Base-by-base conservation (phyloP, 768 basidiomycete species). In the Pleurotus giganteus region DNA sequence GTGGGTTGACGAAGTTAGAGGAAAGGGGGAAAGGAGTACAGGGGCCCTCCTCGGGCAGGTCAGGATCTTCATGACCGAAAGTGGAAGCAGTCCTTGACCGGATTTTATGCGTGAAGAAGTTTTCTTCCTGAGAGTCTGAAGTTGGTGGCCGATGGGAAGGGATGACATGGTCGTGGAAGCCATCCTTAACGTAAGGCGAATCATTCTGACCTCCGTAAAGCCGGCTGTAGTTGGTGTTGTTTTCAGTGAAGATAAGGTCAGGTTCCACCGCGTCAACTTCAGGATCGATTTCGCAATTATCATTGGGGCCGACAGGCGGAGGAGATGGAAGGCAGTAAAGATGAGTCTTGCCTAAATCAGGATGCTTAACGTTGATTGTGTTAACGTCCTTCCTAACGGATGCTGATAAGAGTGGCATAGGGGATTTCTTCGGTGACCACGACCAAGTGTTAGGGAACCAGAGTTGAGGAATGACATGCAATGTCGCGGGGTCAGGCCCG, bases 361-460 rank as follows among this genome's bases (percentile, higher is more conserved):
- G 81, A 66, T 98, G 94, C 47, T 81, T 82, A 2, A 85, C 87
- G 36, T 83, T 83, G 62, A 94, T 77, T 55, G 80, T 81, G 57
- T 79, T 81, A 54, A 80, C 74, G 28, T 83, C 80, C 49, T 78
- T 75, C 29, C 68, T 69, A 37, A 78, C 71, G 3, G 84, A 82
- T 3, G 79, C 83, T 32, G 70, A 74, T 61, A 93, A 71, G 6
- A 69, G 74, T 31, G 89, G 87, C 73, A 83, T 83, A 0, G 79
- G 73, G 5, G 88, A 88, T 56, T 83, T 83, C 32, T 85, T 80
- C 8, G 77, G 59, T 7, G 81, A 77, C 97, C 97, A 99, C 1
- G 97, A 98, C 97, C 97, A 99, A 27, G 92, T 95, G 69, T 99
- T 99, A 19, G 93, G 86, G 75, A 98, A 99, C 89, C 91, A 98